These are phyloP conservation scores for Wolfiporia cocos DNA, from an alignment of 1,284 basidiomycete genomes.

Conservation along the genomic window DNA sequence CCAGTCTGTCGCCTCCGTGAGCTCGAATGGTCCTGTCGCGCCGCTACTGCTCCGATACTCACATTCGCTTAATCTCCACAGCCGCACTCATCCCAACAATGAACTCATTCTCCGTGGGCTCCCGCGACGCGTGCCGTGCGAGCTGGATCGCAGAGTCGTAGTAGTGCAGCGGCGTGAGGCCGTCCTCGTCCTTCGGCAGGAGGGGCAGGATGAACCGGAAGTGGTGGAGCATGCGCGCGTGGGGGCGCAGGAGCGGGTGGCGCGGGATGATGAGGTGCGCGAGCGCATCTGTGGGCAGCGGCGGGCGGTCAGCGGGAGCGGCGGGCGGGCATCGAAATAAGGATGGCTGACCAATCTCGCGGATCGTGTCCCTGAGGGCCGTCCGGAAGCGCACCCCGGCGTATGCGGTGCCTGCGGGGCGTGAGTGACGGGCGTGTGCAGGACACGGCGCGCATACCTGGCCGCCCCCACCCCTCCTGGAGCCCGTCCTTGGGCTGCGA, in stretches of 20 bases:
- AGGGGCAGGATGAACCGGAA: constrained; percentile 69
- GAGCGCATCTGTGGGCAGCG: constrained; percentile 41
- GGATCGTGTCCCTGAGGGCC: constrained; percentile 58
- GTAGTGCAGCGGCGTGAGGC: constrained; percentile 59
- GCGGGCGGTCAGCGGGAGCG: not conserved
- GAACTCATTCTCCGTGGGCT: constrained; percentile 70
- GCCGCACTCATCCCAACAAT: constrained; percentile 59
- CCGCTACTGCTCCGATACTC: constrained; percentile 12
- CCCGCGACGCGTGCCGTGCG: constrained; percentile 57
- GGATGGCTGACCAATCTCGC: constrained; percentile 59
- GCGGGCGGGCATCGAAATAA: not conserved
- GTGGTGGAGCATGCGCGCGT: constrained; percentile 67
- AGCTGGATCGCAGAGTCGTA: constrained; percentile 75
- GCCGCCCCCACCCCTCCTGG: constrained; percentile 80
- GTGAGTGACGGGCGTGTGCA: too few species aligned
- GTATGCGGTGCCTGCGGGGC: constrained; percentile 56
- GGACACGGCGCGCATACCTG: constrained; percentile 43
- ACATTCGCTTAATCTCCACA: constrained; percentile 54
- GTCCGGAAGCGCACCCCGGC: constrained; percentile 58
- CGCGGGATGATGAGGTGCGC: constrained; percentile 61
- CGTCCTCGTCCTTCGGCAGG: constrained; percentile 52
- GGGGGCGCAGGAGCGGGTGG: constrained; percentile 53
- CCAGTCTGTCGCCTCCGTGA: constrained; percentile 35
- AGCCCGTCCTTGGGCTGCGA: constrained; percentile 65
- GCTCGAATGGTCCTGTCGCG: not conserved